Evolutionary conservation across 208 protist genomes (phyloP).

Genomic region (Trypanosoma cruzi): DNA sequence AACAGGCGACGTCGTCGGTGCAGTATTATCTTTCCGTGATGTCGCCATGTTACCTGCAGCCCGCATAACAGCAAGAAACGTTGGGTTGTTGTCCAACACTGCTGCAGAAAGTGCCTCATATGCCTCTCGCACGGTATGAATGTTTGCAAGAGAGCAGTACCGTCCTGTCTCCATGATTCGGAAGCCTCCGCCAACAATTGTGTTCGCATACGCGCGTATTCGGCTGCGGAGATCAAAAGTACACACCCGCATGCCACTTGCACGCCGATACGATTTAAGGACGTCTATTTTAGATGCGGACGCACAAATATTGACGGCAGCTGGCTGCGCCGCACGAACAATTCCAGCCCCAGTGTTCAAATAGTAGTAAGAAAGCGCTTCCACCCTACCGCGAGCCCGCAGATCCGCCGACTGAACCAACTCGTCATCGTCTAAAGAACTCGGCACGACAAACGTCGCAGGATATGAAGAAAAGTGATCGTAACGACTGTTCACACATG

Average conservation of each 20-base stretch:
- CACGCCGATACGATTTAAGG: slow-evolving; percentile 14
- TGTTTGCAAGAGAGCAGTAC: slow-evolving; percentile 48
- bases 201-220: slow-evolving; percentile 33
- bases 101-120: slow-evolving; percentile 33
- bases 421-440: slow-evolving; percentile 17
- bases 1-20: slow-evolving; percentile 1
- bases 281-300: slow-evolving; percentile 19
- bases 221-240: slow-evolving; percentile 50
- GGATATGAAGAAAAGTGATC: slow-evolving; percentile 54
- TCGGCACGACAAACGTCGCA: slow-evolving; percentile 44
- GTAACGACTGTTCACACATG: slow-evolving; percentile 38
- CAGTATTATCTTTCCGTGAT: slow-evolving; percentile 20
- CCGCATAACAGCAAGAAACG: slow-evolving; percentile 14
- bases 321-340: slow-evolving; percentile 75
- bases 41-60: slow-evolving; percentile 9
- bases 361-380: slow-evolving; percentile 73
- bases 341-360: slow-evolving; percentile 41
- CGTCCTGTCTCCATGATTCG: slow-evolving; percentile 28
- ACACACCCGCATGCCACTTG: slow-evolving; percentile 18
- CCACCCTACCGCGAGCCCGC: slow-evolving; percentile 64
- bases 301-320: slow-evolving; percentile 26
- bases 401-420: slow-evolving; percentile 23
- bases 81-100: slow-evolving; percentile 32
- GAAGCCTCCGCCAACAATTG: slow-evolving; percentile 44
- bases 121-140: slow-evolving; percentile 39